Percentiles rank a stretch among this genome's conserved stretches.
Evolutionary conservation across 2,329 filamentous ascomycete species (phyloP).

Genomic region (Zasmidium cellare): DNA sequence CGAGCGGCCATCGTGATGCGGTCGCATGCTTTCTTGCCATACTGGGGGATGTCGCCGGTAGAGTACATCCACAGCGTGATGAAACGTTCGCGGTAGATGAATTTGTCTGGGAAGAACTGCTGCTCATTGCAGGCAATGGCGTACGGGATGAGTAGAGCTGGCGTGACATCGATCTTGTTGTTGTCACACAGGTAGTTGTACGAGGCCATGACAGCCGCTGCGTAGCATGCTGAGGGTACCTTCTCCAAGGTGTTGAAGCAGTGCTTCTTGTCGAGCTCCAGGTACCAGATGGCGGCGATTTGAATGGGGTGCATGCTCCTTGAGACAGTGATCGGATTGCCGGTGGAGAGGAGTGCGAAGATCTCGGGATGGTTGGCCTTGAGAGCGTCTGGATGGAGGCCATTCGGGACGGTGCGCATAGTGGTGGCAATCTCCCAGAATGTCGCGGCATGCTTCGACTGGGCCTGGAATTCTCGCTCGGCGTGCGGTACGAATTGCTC

Average conservation of each 20-base stretch:
- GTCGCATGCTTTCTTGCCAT: not conserved
- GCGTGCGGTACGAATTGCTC: too few species aligned
- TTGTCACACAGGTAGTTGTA: too few species aligned
- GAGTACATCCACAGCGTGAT: not conserved
- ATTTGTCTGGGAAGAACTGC: not conserved
- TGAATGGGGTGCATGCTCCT: not conserved
- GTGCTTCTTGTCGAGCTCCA: not conserved
- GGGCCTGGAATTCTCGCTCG: too few species aligned
- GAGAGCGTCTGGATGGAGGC: too few species aligned
- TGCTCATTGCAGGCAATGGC: not conserved
- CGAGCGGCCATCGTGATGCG: not conserved
- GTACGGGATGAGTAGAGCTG: not conserved
- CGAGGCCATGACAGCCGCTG: not conserved
- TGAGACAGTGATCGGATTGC: not conserved
- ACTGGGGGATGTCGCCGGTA: not conserved
- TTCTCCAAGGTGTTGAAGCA: not conserved
- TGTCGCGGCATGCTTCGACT: too few species aligned
- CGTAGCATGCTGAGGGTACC: not conserved
- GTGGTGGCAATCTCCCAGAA: too few species aligned
- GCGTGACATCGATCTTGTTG: not conserved
- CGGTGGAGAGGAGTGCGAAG: too few species aligned
- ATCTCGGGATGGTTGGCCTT: too few species aligned
- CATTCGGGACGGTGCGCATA: too few species aligned
- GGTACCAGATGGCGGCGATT: not conserved
- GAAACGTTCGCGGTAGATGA: not conserved